Evolutionary conservation across 306 rosid genomes (phyloP).

Genomic region (Casuarina glauca): DNA sequence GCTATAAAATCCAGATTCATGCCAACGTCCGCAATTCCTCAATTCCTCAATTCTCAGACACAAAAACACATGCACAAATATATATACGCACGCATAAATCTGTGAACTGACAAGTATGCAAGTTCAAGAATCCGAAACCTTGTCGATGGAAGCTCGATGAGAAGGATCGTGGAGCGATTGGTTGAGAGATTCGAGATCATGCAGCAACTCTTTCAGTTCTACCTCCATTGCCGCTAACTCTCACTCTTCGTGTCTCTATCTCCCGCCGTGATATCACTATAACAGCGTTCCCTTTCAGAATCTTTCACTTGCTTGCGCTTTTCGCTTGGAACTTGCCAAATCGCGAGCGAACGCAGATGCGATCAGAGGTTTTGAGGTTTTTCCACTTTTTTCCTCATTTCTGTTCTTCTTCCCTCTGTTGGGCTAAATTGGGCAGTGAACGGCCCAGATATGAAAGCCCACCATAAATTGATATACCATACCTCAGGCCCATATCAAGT

Average conservation of each 20-base stretch:
- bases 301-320: background rate
- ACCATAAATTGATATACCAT: no score
- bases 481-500: no score
- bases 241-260: conserved; percentile 9
- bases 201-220: conserved; percentile 57
- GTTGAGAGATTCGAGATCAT: conserved; percentile 77
- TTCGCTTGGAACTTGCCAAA: background rate
- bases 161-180: conserved; percentile 69
- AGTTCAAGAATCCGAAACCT: conserved; percentile 33
- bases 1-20: conserved; percentile 1
- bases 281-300: background rate
- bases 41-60: background rate
- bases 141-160: conserved; percentile 45
- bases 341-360: background rate
- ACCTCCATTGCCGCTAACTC: conserved; percentile 55
- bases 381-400: background rate
- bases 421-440: no score
- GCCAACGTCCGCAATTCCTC: background rate
- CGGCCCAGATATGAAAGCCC: no score
- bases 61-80: background rate
- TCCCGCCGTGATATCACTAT: background rate
- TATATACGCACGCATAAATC: no score
- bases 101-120: background rate
- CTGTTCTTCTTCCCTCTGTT: background rate
- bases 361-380: background rate